phyloP scores from a whole-genome alignment of 75 land plant genomes.

The Cryptomeria japonica region DNA sequence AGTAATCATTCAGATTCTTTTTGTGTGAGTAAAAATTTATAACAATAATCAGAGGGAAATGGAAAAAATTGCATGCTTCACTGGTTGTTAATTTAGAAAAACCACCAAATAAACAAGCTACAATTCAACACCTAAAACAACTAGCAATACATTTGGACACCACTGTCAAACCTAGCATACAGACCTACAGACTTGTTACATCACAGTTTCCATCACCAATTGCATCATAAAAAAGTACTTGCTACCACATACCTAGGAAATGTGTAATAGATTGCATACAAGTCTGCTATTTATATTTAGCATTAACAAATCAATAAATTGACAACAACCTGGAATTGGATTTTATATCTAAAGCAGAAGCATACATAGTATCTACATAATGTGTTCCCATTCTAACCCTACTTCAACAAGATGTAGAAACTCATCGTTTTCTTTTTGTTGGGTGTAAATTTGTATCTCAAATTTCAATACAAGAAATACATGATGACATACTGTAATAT shows the following conservation, averaged over 20 bases:
- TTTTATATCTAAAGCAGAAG: not conserved
- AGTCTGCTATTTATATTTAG: not conserved
- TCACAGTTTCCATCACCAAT: not conserved
- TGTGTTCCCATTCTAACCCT: not conserved
- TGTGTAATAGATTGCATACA: not conserved
- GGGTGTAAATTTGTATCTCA: not conserved
- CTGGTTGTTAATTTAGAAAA: not conserved
- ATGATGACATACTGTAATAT: not conserved
- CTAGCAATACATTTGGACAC: not conserved
- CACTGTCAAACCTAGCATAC: not conserved
- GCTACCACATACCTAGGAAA: not conserved
- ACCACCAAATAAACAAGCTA: not conserved
- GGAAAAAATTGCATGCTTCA: not conserved
- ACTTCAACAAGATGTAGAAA: not conserved
- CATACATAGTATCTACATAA: not conserved
- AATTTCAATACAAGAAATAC: not conserved
- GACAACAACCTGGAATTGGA: not conserved
- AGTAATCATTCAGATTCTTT: not conserved
- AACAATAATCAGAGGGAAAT: not conserved
- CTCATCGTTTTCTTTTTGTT: not conserved
- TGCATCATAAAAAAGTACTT: not conserved
- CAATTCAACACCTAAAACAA: not conserved
- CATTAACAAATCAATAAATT: not conserved
- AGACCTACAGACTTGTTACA: not conserved
- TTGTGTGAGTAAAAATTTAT: not conserved